A percentile compares a stretch with the other conserved stretches of the same genome.
phyloP scores from a whole-genome alignment of 345 rosid genomes.

The Turritis glabra region DNA sequence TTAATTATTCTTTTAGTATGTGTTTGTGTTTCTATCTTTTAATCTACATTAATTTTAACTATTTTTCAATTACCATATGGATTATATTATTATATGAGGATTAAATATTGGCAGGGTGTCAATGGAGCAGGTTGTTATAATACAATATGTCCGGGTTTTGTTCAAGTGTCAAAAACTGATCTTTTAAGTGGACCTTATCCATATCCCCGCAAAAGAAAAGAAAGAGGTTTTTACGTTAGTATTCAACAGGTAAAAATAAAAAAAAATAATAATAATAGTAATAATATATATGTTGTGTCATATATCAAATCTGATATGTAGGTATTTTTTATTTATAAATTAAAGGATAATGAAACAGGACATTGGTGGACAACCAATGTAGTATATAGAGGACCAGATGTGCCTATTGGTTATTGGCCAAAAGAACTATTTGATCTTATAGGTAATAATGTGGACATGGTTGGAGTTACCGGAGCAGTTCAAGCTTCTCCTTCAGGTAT shows the following conservation, averaged over 20 bases:
- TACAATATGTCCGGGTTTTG: conserved; percentile 24
- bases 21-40: background rate
- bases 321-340: background rate
- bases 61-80: background rate
- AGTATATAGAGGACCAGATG: accelerated
- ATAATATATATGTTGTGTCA: background rate
- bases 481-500: conserved; percentile 15
- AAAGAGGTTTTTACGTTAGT: background rate
- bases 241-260: conserved; percentile 19
- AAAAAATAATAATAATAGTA: no score
- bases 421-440: conserved; percentile 34
- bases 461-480: conserved; percentile 14
- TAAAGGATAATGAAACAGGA: background rate
- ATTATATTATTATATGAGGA: background rate
- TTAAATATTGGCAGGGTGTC: conserved; percentile 17
- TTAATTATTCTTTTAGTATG: no score
- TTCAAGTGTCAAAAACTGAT: no score
- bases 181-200: background rate
- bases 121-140: conserved; percentile 25
- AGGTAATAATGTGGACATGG: background rate
- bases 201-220: background rate
- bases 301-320: background rate
- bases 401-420: conserved; percentile 26
- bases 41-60: background rate
- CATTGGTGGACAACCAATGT: conserved; percentile 8